phyloP scores from a whole-genome alignment of 1,284 basidiomycete genomes.

The Cutaneotrichosporon curvatum region DNA sequence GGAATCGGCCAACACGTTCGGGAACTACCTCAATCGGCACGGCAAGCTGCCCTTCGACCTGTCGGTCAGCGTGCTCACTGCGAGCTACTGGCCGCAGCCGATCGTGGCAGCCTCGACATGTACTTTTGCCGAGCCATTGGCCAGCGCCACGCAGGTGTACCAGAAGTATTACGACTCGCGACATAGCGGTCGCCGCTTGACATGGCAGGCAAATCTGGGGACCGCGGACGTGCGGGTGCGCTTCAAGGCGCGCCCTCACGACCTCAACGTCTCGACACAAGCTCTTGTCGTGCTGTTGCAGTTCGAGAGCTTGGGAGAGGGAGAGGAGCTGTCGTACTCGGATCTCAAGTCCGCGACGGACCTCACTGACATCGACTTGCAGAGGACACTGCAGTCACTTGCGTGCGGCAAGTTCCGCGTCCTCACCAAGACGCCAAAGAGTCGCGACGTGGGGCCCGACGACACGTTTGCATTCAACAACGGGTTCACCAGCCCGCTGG shows the following conservation, averaged over 20 bases:
- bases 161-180: constrained; percentile 83
- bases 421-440: constrained; percentile 81
- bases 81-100: constrained; percentile 78
- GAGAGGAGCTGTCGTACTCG: constrained; percentile 53
- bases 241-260: constrained; percentile 76
- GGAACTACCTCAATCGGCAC: constrained; percentile 26
- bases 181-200: constrained; percentile 82
- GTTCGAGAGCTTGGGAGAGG: constrained; percentile 67
- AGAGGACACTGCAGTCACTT: constrained; percentile 86
- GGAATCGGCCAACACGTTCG: constrained; percentile 73
- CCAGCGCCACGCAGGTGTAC: constrained; percentile 64
- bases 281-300: constrained; percentile 81
- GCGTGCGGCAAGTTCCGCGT: constrained; percentile 97
- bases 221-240: constrained; percentile 79
- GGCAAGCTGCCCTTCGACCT: constrained; percentile 62
- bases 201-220: constrained; percentile 90
- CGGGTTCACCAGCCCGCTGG: constrained; percentile 70
- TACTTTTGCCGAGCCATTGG: constrained; percentile 60
- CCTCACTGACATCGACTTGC: constrained; percentile 71
- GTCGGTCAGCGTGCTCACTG: constrained; percentile 81
- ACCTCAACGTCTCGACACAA: constrained; percentile 88
- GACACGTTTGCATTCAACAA: constrained; percentile 88
- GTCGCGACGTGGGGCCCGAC: constrained; percentile 65
- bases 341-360: constrained; percentile 56
- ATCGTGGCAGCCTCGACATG: constrained; percentile 56